Evolutionary conservation across 148 eudicot genomes (phyloP).

Genomic region (Cornus suecica): DNA sequence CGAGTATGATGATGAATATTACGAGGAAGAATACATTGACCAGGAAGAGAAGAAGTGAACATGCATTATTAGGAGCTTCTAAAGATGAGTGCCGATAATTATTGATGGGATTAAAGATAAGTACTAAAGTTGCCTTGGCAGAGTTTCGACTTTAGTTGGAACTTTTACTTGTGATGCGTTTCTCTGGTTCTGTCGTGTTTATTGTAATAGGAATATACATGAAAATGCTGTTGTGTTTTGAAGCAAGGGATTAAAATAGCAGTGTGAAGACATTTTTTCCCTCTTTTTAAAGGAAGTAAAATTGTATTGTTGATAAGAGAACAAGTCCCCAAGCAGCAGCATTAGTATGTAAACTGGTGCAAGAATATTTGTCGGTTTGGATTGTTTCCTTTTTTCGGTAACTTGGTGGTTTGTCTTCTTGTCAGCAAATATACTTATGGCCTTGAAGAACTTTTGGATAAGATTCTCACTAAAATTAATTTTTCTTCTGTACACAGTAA

Average conservation of each 20-base stretch:
- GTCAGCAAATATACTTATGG: background rate
- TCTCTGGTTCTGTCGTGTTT: background rate
- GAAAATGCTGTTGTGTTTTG: background rate
- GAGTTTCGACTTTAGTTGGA: background rate
- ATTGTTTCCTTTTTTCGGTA: background rate
- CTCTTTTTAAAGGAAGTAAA: too few relatives aligned
- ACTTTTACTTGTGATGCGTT: background rate
- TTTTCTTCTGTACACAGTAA: too few relatives aligned
- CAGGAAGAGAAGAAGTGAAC: slow-evolving; percentile 21
- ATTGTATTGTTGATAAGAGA: too few relatives aligned
- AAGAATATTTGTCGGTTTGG: background rate
- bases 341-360: background rate
- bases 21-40: slow-evolving; percentile 26
- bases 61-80: background rate
- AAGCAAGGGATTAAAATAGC: background rate
- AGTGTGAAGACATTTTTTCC: too few relatives aligned
- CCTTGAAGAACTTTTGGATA: too few relatives aligned
- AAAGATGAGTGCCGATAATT: background rate
- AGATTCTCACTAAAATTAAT: too few relatives aligned
- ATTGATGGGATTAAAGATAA: background rate
- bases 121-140: background rate
- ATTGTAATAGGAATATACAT: background rate
- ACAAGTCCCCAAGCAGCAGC: too few relatives aligned
- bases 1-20: slow-evolving; percentile 21
- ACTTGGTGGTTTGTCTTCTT: too few relatives aligned